Percentiles rank a stretch among this genome's conserved stretches.
Conservation (phyloP, 768 basidiomycete genomes). For the Mycena floridula region DNA sequence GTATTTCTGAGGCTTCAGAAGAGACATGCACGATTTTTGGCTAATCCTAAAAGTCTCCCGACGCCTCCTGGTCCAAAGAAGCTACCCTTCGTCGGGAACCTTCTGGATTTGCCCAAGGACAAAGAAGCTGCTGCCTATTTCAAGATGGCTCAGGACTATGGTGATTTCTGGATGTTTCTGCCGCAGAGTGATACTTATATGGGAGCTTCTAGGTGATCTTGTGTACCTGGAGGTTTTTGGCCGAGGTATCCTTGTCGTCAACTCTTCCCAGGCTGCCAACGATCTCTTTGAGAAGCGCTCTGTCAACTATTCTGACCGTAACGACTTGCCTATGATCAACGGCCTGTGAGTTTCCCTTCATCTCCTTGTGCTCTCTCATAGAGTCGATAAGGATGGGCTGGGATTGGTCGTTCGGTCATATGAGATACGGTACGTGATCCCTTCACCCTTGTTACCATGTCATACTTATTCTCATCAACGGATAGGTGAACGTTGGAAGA, state of each 20-base stretch:
- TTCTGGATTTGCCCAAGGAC: conserved; percentile 30
- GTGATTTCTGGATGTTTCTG: conserved; percentile 16
- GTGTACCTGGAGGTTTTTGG: conserved; percentile 48
- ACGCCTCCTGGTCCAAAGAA: conserved; percentile 51
- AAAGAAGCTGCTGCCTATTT: conserved; percentile 33
- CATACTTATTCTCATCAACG: conserved; percentile 1
- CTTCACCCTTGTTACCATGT: not conserved
- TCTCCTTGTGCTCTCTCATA: conserved; percentile 7
- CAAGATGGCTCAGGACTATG: conserved; percentile 33
- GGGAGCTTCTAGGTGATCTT: conserved; percentile 35
- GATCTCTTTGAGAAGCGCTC: conserved; percentile 56
- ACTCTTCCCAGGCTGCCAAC: conserved; percentile 35
- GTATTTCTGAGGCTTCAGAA: not conserved
- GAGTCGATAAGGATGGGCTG: conserved; percentile 34
- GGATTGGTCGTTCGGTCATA: conserved; percentile 51
- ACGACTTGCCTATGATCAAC: conserved; percentile 41
- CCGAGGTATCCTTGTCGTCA: conserved; percentile 41
- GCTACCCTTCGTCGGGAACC: conserved; percentile 48
- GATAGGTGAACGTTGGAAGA: conserved; percentile 44
- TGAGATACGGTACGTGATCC: conserved; percentile 37
- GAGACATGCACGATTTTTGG: not conserved
- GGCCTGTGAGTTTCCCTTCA: conserved; percentile 30
- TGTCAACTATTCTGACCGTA: conserved; percentile 50
- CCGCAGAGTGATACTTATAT: not conserved
- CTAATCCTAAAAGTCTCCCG: conserved; percentile 21